Conservation (phyloP, 306 rosid genomes). For the Rosa rugosa region DNA sequence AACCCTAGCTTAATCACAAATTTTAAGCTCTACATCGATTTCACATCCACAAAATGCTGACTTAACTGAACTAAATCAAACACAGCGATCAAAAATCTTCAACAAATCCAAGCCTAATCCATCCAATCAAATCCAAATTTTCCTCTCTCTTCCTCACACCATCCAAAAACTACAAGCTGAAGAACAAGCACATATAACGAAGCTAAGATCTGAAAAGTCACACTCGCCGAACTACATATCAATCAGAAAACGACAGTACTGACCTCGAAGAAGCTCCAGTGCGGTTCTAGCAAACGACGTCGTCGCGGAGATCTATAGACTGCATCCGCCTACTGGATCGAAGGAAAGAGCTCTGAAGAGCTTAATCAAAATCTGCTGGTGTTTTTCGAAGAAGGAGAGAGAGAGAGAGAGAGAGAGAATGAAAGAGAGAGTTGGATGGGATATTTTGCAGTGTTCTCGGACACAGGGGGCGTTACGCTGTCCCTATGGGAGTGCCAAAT, state of each 20-base stretch:
- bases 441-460: conserved; percentile 27
- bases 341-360: conserved; percentile 24
- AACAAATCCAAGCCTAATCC: background rate
- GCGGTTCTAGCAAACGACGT: conserved; percentile 32
- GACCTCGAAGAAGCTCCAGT: conserved; percentile 40
- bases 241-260: conserved; percentile 17
- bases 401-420: conserved; percentile 3
- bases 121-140: conserved; percentile 1
- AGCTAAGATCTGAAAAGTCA: conserved; percentile 43
- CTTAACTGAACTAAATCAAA: background rate
- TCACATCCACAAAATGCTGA: background rate
- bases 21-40: background rate
- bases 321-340: conserved; percentile 37
- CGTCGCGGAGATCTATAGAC: conserved; percentile 33
- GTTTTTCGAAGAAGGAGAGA: conserved; percentile 9
- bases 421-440: conserved; percentile 20
- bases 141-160: background rate
- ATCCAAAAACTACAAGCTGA: background rate
- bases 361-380: conserved; percentile 32
- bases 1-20: background rate
- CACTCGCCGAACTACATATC: conserved; percentile 20
- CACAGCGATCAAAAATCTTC: background rate
- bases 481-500: background rate
- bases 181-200: background rate
- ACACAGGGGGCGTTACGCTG: conserved; percentile 32